Conservation (phyloP, 805 yeast species). For the Kodamaea kaohsiungensis region DNA sequence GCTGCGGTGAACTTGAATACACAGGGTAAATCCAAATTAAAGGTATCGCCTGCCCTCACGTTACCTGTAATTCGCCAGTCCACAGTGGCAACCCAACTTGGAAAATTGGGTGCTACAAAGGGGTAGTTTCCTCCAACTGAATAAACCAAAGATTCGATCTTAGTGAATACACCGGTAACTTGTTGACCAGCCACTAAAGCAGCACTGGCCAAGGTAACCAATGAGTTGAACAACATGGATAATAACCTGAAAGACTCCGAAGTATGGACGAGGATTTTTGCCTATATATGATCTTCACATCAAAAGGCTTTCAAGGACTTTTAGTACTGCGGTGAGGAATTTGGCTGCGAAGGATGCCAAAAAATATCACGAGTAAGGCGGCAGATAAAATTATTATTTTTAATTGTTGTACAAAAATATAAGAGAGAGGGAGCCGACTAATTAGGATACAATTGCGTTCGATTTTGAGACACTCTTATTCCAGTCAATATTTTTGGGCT, state of each 20-base stretch:
- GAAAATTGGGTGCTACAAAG: constrained; percentile 7
- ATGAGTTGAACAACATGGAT: neutral
- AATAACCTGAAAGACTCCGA: no score
- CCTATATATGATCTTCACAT: neutral
- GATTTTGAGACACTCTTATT: no score
- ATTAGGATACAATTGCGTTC: no score
- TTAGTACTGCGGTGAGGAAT: no score
- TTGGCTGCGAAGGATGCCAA: neutral
- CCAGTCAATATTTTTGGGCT: no score
- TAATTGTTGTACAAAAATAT: no score
- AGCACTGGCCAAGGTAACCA: neutral
- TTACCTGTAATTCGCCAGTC: constrained; percentile 13
- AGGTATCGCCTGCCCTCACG: constrained; percentile 19
- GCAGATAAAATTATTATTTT: no score
- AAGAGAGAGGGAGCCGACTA: no score
- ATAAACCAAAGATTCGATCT: constrained; percentile 11
- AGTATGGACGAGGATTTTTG: neutral
- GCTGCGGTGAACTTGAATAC: constrained; percentile 16
- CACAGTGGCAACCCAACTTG: constrained; percentile 15
- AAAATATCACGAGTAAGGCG: no score
- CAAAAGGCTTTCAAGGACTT: neutral
- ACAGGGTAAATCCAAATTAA: constrained; percentile 16
- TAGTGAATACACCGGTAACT: constrained; percentile 16
- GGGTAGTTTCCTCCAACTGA: neutral
- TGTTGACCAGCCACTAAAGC: constrained; percentile 8